Conservation (phyloP, 192 early-diverging fungal genomes). For the Podochytrium sp. region DNA sequence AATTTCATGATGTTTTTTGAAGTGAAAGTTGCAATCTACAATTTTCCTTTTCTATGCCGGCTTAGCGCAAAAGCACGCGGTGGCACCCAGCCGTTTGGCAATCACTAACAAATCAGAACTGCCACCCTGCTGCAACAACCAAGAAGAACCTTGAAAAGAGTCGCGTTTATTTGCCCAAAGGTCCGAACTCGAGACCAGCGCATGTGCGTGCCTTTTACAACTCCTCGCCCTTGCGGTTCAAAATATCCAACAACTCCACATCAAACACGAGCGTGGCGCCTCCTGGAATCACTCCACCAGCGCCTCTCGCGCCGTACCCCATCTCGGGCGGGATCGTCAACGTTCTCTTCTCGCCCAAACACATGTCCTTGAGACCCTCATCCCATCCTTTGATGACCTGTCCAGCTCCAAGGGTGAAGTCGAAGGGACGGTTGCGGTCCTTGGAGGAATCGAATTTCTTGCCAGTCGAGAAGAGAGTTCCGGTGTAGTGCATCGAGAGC, state of each 20-base stretch:
- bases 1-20: too few relatives aligned
- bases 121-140: too few relatives aligned
- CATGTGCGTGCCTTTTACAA: too few relatives aligned
- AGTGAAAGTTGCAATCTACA: too few relatives aligned
- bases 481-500: conserved; percentile 36
- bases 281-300: conserved; percentile 48
- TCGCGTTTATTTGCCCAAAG: too few relatives aligned
- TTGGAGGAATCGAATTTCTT: conserved; percentile 74
- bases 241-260: conserved; percentile 73
- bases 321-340: conserved; percentile 73
- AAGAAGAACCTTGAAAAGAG: too few relatives aligned
- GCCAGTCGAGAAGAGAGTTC: conserved; percentile 41
- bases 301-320: conserved; percentile 58
- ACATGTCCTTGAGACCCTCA: conserved; percentile 63
- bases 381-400: conserved; percentile 86
- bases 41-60: too few relatives aligned
- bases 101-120: too few relatives aligned
- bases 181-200: too few relatives aligned
- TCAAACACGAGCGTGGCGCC: conserved; percentile 76
- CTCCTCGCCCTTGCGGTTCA: conserved; percentile 19
- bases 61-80: too few relatives aligned
- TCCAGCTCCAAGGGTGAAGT: conserved; percentile 69
- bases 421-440: conserved; percentile 69
- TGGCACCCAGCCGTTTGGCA: too few relatives aligned
- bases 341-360: conserved; percentile 77